These are phyloP conservation scores for Phytophthora pisi DNA, from an alignment of 352 stramenopile species.

Conservation along the genomic window DNA sequence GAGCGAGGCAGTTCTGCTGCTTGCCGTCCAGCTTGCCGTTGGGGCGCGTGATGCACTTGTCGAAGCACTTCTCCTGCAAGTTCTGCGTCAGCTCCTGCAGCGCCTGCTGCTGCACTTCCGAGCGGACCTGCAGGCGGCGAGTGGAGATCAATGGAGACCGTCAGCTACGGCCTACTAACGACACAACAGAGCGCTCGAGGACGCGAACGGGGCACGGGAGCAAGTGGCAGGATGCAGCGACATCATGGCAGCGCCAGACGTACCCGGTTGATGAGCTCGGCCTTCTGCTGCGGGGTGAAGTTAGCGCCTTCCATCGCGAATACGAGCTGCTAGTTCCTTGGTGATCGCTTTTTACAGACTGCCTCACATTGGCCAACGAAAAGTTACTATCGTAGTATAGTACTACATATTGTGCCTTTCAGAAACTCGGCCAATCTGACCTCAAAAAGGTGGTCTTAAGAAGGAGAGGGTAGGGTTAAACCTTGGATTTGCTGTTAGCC, in stretches of 20 bases:
- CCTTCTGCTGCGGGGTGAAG: constrained; percentile 85
- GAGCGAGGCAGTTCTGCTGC: constrained; percentile 89
- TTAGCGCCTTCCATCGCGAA: constrained; percentile 74
- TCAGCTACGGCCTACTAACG: background rate
- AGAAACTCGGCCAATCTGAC: no score
- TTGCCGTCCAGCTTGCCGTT: constrained; percentile 89
- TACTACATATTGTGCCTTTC: no score
- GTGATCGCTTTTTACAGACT: constrained; percentile 9
- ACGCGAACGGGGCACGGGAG: no score
- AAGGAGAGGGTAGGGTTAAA: no score
- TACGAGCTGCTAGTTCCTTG: constrained; percentile 14
- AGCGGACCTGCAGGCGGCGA: constrained; percentile 59
- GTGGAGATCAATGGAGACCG: constrained; percentile 13
- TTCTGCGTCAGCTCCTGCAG: constrained; percentile 88
- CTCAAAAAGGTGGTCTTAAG: no score
- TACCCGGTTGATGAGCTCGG: constrained; percentile 84
- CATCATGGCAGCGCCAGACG: constrained; percentile 15
- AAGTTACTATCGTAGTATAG: no score
- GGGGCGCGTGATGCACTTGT: constrained; percentile 87
- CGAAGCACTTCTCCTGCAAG: constrained; percentile 91
- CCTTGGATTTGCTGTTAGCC: no score
- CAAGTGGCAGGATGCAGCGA: no score
- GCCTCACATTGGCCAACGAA: background rate
- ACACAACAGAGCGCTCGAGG: no score
- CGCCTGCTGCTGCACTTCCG: constrained; percentile 83